A percentile compares a stretch with the other conserved stretches of the same genome.
Conservation (phyloP, 768 basidiomycete genomes). For the Phlebiopsis flavidoalba region DNA sequence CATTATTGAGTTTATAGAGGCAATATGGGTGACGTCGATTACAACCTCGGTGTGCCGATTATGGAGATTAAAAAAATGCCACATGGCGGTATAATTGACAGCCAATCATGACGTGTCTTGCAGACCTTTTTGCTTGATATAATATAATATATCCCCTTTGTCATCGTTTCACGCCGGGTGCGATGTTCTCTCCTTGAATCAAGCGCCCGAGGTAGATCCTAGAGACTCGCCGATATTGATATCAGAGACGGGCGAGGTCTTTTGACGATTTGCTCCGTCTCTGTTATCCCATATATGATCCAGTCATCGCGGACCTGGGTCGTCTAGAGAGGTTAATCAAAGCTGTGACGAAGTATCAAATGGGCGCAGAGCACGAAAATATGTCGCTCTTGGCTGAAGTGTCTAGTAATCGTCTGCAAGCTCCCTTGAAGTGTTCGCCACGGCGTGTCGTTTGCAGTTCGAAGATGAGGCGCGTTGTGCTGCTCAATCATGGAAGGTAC, state of each 20-base stretch:
- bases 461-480: neutral
- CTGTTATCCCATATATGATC: slow-evolving; percentile 20
- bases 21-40: too few relatives aligned
- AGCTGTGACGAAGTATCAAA: slow-evolving; percentile 25
- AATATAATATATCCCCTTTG: too few relatives aligned
- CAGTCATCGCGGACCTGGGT: neutral
- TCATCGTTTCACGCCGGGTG: too few relatives aligned
- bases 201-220: neutral
- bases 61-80: too few relatives aligned
- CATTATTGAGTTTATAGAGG: too few relatives aligned
- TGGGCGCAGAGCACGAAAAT: slow-evolving; percentile 14
- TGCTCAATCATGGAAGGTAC: neutral
- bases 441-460: neutral
- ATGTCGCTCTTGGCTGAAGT: neutral
- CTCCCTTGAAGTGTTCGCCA: neutral
- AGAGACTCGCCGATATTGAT: neutral
- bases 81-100: too few relatives aligned
- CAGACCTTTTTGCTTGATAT: too few relatives aligned
- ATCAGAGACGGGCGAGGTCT: slow-evolving; percentile 5
- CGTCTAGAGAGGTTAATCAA: slow-evolving; percentile 15
- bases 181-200: slow-evolving; percentile 5
- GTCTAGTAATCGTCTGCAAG: neutral
- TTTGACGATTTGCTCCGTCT: slow-evolving; percentile 20
- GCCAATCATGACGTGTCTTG: too few relatives aligned
- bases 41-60: too few relatives aligned